Evolutionary conservation across 164 flowering plant species (phyloP).

Genomic region (Houttuynia cordata): DNA sequence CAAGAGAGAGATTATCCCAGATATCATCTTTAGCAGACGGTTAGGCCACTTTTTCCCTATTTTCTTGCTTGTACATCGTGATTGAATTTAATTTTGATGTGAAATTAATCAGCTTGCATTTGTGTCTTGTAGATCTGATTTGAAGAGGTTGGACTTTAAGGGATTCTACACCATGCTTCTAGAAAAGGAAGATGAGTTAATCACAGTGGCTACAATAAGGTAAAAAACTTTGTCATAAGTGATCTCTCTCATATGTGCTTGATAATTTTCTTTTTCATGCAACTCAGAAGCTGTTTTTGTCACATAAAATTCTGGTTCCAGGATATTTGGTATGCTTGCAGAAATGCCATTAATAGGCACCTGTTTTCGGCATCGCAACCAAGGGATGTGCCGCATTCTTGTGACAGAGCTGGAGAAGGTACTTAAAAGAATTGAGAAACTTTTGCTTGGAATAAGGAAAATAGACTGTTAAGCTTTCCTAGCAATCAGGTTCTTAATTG

Average conservation of each 20-base stretch:
- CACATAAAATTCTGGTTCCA: background rate
- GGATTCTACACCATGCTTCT: background rate
- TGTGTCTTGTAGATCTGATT: background rate
- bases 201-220: background rate
- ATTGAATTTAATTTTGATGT: background rate
- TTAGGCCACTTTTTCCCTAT: background rate
- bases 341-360: background rate
- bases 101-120: background rate
- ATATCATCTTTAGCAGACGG: slow-evolving; percentile 2
- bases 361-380: background rate
- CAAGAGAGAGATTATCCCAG: slow-evolving; percentile 1
- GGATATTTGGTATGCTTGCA: background rate
- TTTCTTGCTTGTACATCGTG: background rate
- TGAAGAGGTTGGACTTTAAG: background rate
- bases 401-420: background rate
- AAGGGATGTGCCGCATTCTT: background rate
- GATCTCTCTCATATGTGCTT: background rate
- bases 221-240: too few species aligned
- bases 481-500: too few species aligned
- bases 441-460: too few species aligned
- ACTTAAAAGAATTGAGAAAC: too few species aligned
- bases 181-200: background rate
- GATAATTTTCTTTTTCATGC: background rate
- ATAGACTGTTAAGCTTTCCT: background rate
- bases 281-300: too few species aligned